Evolutionary conservation across 108 stramenopile species (phyloP).

Genomic region (Parmales sp.): DNA sequence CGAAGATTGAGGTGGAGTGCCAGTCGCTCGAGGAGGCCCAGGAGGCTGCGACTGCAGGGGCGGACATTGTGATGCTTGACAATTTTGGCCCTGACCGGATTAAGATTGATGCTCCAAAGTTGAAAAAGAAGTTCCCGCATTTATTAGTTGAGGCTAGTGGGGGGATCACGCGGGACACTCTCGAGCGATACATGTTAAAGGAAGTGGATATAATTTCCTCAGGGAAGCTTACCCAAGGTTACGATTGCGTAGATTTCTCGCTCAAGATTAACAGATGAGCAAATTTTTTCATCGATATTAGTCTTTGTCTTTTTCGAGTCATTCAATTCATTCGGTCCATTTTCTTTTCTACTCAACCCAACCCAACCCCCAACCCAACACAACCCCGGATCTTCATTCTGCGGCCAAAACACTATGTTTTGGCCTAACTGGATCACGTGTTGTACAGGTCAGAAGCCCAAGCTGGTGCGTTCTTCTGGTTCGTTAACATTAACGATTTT

Average conservation of each 20-base stretch:
- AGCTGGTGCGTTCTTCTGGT: background rate
- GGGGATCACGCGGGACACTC: slow-evolving; percentile 87
- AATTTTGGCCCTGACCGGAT: slow-evolving; percentile 78
- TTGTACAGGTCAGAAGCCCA: background rate
- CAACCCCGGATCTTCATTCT: no score
- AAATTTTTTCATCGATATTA: no score
- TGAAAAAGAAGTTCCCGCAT: slow-evolving; percentile 78
- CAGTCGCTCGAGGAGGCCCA: slow-evolving; percentile 73
- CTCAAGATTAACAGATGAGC: no score
- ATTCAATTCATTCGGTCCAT: no score
- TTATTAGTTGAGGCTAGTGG: slow-evolving; percentile 94
- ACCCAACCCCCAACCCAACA: no score
- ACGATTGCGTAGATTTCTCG: slow-evolving; percentile 85
- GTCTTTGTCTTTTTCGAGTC: no score
- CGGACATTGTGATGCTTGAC: slow-evolving; percentile 95
- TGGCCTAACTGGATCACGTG: slow-evolving; percentile 11
- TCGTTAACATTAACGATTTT: background rate
- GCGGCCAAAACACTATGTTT: no score
- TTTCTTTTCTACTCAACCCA: no score
- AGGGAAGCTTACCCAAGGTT: slow-evolving; percentile 97
- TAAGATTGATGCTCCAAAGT: slow-evolving; percentile 55
- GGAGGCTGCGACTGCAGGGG: slow-evolving; percentile 81
- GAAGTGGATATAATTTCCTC: slow-evolving; percentile 91
- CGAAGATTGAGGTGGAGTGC: slow-evolving; percentile 98
- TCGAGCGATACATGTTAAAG: slow-evolving; percentile 65